Evolutionary conservation across 2,329 filamentous ascomycete species (phyloP), one percentile per base, ranked within the genome.

Genomic region (Paraphoma sp.): DNA sequence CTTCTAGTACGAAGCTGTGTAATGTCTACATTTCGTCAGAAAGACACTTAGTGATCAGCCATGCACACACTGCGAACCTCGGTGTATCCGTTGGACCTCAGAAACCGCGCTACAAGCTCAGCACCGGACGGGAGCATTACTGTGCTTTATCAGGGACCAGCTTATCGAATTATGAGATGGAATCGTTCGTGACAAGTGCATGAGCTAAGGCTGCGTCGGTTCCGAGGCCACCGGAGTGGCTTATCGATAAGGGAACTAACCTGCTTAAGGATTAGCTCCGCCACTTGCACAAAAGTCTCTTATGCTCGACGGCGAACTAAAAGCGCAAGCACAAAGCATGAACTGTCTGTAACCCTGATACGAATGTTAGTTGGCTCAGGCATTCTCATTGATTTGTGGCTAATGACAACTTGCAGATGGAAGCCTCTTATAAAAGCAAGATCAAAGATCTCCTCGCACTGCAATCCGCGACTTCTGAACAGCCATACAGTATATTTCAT

Each of bases 1-100:
- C 84, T 71, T 88, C 86, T 45, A 73, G 67, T 53, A 88, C 76
- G 67, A 88, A 88, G n/a, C 81, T 82, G 28, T 81, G 75, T 23
- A 87, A 77, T 17, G 86, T 86, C 78, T 87, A 66, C 17, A 33
- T 28, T 44, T 72, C 41, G 69, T 57, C 33, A 17, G 17, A 33
- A 36, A 18, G 33, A 31, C 41, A 17, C n/a, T 12, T 14, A 18
- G 30, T 23, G 23, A 6, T 42, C 42, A 36, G 33, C 14, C 14
- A 36, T 46, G 62, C 53, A 56, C 53, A 63, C 64, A 56, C 29
- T 43, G 45, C 50, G 38, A 61, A 78, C 79, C 69, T 80, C 75
- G 43, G 65, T 67, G 54, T 78, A 81, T 36, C 75, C 76, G 57
- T 77, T 79, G 4, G 72, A 60, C 45, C 71, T 72, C 23, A 81